phyloP scores from a whole-genome alignment of 331 rosid species.

The Prunus yedoensis region DNA sequence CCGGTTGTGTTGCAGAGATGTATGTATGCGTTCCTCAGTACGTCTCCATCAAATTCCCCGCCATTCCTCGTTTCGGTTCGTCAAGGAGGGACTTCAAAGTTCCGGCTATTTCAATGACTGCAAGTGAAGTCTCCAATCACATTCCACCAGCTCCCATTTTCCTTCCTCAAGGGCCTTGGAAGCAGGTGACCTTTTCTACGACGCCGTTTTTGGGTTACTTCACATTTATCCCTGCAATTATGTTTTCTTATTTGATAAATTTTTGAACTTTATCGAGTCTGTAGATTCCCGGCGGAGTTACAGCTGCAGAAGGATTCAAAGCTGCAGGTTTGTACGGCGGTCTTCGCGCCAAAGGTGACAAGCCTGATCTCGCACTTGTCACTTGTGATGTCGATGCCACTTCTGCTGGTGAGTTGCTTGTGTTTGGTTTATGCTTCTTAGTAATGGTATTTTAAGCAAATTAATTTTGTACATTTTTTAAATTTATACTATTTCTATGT shows the following conservation, averaged over 20 bases:
- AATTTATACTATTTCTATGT: background rate
- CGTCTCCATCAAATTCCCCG: slow-evolving; percentile 19
- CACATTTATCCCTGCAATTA: background rate
- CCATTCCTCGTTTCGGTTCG: background rate
- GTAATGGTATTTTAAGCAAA: background rate
- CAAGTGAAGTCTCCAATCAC: slow-evolving; percentile 30
- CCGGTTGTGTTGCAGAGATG: slow-evolving; percentile 13
- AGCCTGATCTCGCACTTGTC: slow-evolving; percentile 94
- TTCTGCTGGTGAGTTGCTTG: slow-evolving; percentile 62
- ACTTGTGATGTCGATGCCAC: slow-evolving; percentile 89
- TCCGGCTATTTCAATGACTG: slow-evolving; percentile 28
- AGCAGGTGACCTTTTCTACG: slow-evolving; percentile 43
- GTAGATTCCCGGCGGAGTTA: slow-evolving; percentile 89
- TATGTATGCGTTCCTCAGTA: slow-evolving; percentile 19
- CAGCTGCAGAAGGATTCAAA: slow-evolving; percentile 88
- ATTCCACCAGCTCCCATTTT: slow-evolving; percentile 78
- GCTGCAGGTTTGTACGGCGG: slow-evolving; percentile 91
- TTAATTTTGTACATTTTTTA: background rate
- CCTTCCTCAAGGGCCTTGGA: slow-evolving; percentile 92
- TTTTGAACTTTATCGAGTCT: background rate
- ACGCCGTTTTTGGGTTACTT: background rate
- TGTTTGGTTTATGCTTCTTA: background rate
- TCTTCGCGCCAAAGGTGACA: slow-evolving; percentile 67
- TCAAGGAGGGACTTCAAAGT: slow-evolving; percentile 21
- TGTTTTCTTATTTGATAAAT: background rate